Conservation (phyloP, 257 asterid genomes). For the Solanum sitiens region DNA sequence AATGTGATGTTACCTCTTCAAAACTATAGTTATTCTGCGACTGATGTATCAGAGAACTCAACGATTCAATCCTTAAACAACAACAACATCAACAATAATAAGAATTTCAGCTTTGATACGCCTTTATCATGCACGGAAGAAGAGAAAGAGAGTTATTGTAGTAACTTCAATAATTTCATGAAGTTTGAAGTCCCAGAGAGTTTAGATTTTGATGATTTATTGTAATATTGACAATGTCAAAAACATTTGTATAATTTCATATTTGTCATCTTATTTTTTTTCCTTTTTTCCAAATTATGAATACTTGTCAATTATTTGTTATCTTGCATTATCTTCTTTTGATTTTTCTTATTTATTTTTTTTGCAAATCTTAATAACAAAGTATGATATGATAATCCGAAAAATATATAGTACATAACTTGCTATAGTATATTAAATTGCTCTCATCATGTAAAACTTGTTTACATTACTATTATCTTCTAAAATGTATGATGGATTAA, state of each 20-base stretch:
- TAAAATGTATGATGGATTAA: too few relatives aligned
- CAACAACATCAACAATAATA: background rate
- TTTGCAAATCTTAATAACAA: background rate
- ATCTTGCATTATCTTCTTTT: background rate
- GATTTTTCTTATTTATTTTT: background rate
- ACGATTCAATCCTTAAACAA: background rate
- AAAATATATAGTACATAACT: background rate
- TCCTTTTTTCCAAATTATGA: background rate
- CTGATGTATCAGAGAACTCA: constrained; percentile 31
- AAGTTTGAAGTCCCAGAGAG: constrained; percentile 36
- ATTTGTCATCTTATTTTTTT: background rate
- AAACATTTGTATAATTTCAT: background rate
- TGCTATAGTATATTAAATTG: too few relatives aligned
- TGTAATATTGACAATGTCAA: constrained; percentile 3
- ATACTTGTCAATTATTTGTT: background rate
- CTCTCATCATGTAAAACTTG: too few relatives aligned
- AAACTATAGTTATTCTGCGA: background rate
- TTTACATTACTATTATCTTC: too few relatives aligned
- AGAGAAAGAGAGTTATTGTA: constrained; percentile 30
- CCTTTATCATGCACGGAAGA: constrained; percentile 28
- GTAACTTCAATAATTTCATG: constrained; percentile 13
- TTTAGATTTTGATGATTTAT: constrained; percentile 24
- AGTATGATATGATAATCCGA: background rate
- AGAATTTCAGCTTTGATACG: constrained; percentile 11
- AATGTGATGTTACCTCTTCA: background rate